Evolutionary conservation across 2,329 filamentous ascomycete genomes (phyloP), one percentile per base, ranked within the genome.

Genomic region (Colletotrichum sp.): DNA sequence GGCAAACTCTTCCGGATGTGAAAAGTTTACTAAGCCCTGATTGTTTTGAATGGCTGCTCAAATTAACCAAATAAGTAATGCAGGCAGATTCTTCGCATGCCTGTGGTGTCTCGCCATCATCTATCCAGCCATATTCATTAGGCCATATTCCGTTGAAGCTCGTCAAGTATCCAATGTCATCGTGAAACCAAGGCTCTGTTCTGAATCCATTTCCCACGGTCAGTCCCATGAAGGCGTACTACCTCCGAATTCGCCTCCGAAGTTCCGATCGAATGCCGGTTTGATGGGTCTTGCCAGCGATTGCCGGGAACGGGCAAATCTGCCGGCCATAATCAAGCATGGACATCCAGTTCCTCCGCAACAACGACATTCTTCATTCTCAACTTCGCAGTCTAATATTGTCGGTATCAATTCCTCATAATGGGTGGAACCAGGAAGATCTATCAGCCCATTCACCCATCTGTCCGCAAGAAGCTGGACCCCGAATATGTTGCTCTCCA

Each of bases 401-500:
- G 6, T 12, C 39, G 0, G 13, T 58, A 16, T 18, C 5, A 8
- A 8, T 13, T 30, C 12, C 1, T 2, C 28, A 60, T 32, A 22
- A 72, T 72, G 70, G 3, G 25, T 15, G 34, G 61, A 25, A 12
- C 22, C 64, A 52, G 30, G 48, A 74, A 77, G 36, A 78, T 79
- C 36, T 79, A 79, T 77, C 84, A 85, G 55, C 83, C 84, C 32
- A 79, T 86, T 66, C 81, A 85, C 75, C 80, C 81, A 12, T 75
- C 77, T 22, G 78, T 85, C 34, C 82, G 82, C 18, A 71, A 77
- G 4, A 70, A 65, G 8, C 80, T 86, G 2, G 84, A 86, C 78
- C 82, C 84, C 13, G 81, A 86, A 71, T 86, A 86, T 55, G 82
- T 85, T 36, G 79, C 79, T 36, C 83, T 85, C 64, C 85, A 86